Evolutionary conservation across 306 rosid species (phyloP).

Genomic region (Nissolia schottii): DNA sequence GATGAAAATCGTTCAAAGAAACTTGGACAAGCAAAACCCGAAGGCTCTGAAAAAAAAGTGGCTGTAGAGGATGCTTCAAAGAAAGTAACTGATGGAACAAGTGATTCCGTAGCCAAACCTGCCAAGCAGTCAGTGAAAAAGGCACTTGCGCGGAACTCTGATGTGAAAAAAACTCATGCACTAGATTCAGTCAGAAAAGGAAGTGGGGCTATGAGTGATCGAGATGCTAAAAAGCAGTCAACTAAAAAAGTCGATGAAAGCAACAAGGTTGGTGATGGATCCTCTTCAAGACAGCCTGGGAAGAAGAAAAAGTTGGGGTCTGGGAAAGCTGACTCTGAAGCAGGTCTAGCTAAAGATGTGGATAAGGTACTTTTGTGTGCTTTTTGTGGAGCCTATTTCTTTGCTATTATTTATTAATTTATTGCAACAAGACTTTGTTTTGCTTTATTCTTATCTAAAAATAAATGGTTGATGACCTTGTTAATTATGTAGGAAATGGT

Average conservation of each 20-base stretch:
- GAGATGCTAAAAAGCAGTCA: constrained; percentile 54
- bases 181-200: constrained; percentile 44
- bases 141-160: constrained; percentile 31
- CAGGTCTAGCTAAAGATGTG: constrained; percentile 39
- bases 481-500: constrained; percentile 41
- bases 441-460: not conserved
- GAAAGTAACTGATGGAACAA: constrained; percentile 46
- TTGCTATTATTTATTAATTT: not conserved
- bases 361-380: constrained; percentile 35
- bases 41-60: constrained; percentile 37
- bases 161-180: constrained; percentile 39
- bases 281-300: constrained; percentile 46
- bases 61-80: constrained; percentile 41
- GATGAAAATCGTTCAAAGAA: constrained; percentile 43
- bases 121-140: constrained; percentile 42
- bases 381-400: constrained; percentile 14
- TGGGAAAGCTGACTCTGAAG: constrained; percentile 43
- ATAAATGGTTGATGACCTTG: not conserved
- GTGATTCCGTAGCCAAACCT: constrained; percentile 58
- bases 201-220: constrained; percentile 44
- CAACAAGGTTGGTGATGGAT: constrained; percentile 38
- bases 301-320: constrained; percentile 45
- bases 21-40: constrained; percentile 42
- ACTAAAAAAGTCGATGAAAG: constrained; percentile 50
- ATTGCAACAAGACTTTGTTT: not conserved